phyloP scores from a whole-genome alignment of 805 yeast genomes.

The Torulaspora gathmanii region DNA sequence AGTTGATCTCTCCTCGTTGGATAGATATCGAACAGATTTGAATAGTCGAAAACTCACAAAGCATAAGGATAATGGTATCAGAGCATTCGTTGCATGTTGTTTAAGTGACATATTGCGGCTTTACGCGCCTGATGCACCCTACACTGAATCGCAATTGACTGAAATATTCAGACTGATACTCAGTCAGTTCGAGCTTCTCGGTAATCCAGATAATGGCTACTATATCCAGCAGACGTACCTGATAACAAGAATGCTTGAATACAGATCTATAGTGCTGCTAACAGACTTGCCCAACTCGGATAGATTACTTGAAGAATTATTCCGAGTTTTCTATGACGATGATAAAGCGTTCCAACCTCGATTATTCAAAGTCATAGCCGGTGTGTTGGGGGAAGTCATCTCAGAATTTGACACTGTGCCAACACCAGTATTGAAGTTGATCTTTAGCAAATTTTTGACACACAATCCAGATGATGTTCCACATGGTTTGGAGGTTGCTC shows the following conservation, averaged over 20 bases:
- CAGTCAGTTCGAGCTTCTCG: constrained; percentile 52
- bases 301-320: constrained; percentile 49
- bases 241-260: constrained; percentile 66
- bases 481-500: constrained; percentile 27
- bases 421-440: constrained; percentile 51
- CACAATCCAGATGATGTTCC: constrained; percentile 29
- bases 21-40: constrained; percentile 47
- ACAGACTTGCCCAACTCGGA: constrained; percentile 68
- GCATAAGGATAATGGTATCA: constrained; percentile 64
- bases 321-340: constrained; percentile 55
- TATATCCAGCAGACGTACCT: constrained; percentile 60
- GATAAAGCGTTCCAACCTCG: constrained; percentile 46
- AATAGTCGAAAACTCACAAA: constrained; percentile 53
- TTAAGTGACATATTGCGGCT: constrained; percentile 69
- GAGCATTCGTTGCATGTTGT: constrained; percentile 66
- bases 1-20: constrained; percentile 45
- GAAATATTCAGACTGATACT: constrained; percentile 65
- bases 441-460: constrained; percentile 58
- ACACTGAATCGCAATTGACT: constrained; percentile 55
- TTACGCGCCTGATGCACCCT: constrained; percentile 90
- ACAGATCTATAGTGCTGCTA: constrained; percentile 64
- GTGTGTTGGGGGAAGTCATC: constrained; percentile 68
- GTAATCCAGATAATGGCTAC: constrained; percentile 54
- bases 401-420: constrained; percentile 68
- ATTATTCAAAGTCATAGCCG: constrained; percentile 59